phyloP scores from a whole-genome alignment of 345 rosid genomes.

The Salix viminalis region DNA sequence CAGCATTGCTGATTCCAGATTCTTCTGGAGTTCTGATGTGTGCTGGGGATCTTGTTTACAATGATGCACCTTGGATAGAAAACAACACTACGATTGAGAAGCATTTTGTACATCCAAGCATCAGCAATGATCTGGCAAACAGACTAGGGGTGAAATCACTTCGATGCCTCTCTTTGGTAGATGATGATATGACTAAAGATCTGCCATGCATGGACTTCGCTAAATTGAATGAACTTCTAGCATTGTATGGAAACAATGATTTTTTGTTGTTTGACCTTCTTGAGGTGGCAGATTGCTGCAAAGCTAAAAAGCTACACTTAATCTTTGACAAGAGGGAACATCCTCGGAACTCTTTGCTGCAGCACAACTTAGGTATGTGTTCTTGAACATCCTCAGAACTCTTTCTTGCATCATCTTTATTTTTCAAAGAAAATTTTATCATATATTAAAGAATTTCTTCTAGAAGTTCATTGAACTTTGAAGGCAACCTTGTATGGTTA shows the following conservation, averaged over 20 bases:
- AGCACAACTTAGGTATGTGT: constrained; percentile 73
- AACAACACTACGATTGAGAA: constrained; percentile 52
- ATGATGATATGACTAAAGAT: constrained; percentile 74
- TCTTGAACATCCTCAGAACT: neutral
- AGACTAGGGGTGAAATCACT: constrained; percentile 83
- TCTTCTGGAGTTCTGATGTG: constrained; percentile 55
- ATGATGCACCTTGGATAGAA: constrained; percentile 99
- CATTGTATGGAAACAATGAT: constrained; percentile 64
- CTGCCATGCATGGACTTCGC: constrained; percentile 88
- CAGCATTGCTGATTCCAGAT: constrained; percentile 66
- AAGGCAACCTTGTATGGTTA: too few relatives aligned
- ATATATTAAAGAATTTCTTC: too few relatives aligned
- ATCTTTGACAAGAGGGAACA: constrained; percentile 89
- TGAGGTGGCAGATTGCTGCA: constrained; percentile 94
- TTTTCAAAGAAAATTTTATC: too few relatives aligned
- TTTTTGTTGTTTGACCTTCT: constrained; percentile 87
- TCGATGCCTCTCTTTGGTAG: constrained; percentile 74
- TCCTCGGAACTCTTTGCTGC: constrained; percentile 79
- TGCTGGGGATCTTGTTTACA: constrained; percentile 66
- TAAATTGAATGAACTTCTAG: constrained; percentile 72
- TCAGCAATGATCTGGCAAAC: constrained; percentile 77
- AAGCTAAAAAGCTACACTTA: constrained; percentile 69
- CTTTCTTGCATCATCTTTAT: neutral
- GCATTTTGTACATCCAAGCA: constrained; percentile 72
- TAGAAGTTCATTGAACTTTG: too few relatives aligned